Evolutionary conservation across 1,284 basidiomycete species (phyloP).

Genomic region (Rhodotorula sp.): DNA sequence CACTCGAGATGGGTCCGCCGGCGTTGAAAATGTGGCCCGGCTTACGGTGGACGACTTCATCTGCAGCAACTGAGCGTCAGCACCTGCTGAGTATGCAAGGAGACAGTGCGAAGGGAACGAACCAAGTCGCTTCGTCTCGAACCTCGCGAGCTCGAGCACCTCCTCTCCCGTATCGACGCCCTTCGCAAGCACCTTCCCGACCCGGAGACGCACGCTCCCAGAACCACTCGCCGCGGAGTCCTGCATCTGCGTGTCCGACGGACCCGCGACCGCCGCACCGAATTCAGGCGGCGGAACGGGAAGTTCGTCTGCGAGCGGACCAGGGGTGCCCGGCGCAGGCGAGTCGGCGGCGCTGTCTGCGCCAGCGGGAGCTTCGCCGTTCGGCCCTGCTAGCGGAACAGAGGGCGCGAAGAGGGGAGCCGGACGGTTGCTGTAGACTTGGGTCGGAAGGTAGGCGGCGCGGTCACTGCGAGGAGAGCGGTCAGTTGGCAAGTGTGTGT

Average conservation of each 20-base stretch:
- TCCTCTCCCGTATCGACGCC: constrained; percentile 54
- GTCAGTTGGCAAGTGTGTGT: not conserved
- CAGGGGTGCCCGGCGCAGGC: not conserved
- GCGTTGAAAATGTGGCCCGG: constrained; percentile 71
- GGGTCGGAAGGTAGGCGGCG: not conserved
- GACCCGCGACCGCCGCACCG: not conserved
- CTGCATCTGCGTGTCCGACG: not conserved
- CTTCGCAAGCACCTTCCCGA: constrained; percentile 30
- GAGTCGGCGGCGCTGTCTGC: not conserved
- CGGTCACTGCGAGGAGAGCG: not conserved
- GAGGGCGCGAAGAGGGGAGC: not conserved
- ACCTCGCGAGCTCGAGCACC: constrained; percentile 58
- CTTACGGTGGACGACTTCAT: constrained; percentile 42
- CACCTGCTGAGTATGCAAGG: not conserved
- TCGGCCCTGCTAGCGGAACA: not conserved
- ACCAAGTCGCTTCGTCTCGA: constrained; percentile 64
- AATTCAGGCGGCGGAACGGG: not conserved
- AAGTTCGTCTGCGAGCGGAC: not conserved
- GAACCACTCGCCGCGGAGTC: no score
- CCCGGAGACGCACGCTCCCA: not conserved
- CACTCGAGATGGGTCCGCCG: constrained; percentile 78
- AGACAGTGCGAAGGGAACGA: constrained; percentile 43
- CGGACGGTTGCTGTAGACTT: constrained; percentile 1
- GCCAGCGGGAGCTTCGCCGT: not conserved
- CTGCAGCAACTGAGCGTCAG: constrained; percentile 19